These are phyloP conservation scores for Tritrichomonas musculus DNA, from an alignment of 208 protist species.

Conservation along the genomic window DNA sequence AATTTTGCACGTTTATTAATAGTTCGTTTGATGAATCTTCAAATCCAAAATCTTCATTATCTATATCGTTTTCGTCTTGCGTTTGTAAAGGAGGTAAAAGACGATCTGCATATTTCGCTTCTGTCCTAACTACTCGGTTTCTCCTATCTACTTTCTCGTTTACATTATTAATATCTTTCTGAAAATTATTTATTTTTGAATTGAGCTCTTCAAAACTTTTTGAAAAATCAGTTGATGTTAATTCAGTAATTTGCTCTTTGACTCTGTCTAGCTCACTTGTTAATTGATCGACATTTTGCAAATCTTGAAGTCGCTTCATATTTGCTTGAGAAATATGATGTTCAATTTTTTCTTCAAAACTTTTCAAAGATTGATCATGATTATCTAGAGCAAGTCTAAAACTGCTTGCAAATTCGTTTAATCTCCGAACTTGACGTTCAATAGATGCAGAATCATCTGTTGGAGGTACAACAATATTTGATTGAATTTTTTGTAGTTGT, in stretches of 20 bases:
- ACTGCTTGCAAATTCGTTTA: background rate
- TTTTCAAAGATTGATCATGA: background rate
- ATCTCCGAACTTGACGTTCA: background rate
- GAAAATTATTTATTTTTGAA: background rate
- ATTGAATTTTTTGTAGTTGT: background rate
- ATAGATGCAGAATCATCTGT: background rate
- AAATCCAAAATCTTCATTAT: background rate
- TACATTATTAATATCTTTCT: background rate
- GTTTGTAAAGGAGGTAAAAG: background rate
- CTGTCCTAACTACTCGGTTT: background rate
- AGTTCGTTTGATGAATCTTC: background rate
- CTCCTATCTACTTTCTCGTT: background rate
- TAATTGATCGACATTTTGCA: background rate
- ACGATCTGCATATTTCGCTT: background rate
- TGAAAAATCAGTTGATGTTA: background rate
- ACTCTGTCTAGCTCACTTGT: background rate
- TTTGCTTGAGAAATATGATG: background rate
- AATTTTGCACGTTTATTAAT: too few relatives aligned
- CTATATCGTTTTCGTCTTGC: background rate
- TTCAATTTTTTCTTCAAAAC: background rate
- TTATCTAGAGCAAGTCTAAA: background rate
- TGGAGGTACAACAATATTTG: too few relatives aligned
- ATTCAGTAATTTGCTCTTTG: background rate
- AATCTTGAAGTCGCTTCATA: background rate
- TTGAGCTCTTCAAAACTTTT: background rate